Conservation (phyloP, 2,329 filamentous ascomycete species). For the Bisporella sp. region DNA sequence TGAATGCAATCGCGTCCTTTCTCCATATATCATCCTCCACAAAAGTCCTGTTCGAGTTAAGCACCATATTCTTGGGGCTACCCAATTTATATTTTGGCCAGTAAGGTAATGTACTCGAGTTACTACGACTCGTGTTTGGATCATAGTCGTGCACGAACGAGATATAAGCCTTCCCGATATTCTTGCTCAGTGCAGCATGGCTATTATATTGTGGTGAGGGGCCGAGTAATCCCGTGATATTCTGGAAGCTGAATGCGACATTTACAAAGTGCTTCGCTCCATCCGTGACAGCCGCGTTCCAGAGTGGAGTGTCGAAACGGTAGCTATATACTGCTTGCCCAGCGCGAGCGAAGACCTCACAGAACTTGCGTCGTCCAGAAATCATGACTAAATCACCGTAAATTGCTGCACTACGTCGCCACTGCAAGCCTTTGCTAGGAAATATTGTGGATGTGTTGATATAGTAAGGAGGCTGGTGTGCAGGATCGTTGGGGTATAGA, state of each 20-base stretch:
- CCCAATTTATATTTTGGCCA: no score
- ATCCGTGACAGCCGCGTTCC: slow-evolving; percentile 32
- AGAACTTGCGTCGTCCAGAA: slow-evolving; percentile 37
- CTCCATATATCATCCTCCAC: no score
- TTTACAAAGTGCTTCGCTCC: slow-evolving; percentile 42
- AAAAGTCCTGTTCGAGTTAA: no score
- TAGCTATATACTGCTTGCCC: slow-evolving; percentile 38
- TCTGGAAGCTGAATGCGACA: slow-evolving; percentile 44
- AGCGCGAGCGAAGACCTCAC: slow-evolving; percentile 32
- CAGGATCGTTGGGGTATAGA: no score
- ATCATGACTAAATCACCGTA: slow-evolving; percentile 42
- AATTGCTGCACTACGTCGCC: slow-evolving; percentile 39
- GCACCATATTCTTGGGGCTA: no score
- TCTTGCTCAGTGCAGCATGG: slow-evolving; percentile 14
- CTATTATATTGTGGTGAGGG: slow-evolving; percentile 36
- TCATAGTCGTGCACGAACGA: no score
- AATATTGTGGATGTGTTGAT: slow-evolving; percentile 14
- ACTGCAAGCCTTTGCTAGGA: slow-evolving; percentile 32
- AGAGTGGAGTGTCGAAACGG: slow-evolving; percentile 39
- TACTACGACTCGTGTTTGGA: no score
- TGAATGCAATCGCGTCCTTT: no score
- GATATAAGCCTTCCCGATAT: no score
- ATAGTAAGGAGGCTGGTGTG: no score
- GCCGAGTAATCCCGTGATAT: slow-evolving; percentile 40
- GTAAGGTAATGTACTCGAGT: no score